These are phyloP conservation scores for Datisca glomerata DNA, from an alignment of 306 rosid species.

Conservation along the genomic window DNA sequence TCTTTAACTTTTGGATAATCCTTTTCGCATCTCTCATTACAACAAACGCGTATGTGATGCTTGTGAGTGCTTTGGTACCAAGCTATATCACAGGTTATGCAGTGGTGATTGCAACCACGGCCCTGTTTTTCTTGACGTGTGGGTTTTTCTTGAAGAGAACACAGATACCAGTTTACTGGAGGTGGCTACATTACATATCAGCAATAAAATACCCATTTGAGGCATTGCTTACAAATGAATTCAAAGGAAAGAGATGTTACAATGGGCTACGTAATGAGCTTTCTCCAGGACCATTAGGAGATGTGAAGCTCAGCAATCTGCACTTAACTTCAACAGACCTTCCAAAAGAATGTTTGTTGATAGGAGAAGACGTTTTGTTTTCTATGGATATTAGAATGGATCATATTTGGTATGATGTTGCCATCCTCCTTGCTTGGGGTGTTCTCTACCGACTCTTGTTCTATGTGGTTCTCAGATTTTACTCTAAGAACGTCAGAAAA, in stretches of 20 bases:
- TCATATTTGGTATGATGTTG: constrained; percentile 41
- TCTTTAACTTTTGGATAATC: constrained; percentile 50
- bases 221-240: constrained; percentile 70
- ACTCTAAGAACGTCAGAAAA: constrained; percentile 80
- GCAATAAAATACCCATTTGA: constrained; percentile 91
- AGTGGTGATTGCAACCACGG: constrained; percentile 80
- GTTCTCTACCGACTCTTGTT: constrained; percentile 67
- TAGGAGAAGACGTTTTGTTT: constrained; percentile 56
- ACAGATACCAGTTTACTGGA: constrained; percentile 54
- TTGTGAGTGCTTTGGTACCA: constrained; percentile 88
- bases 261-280: constrained; percentile 36
- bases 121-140: constrained; percentile 79
- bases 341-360: constrained; percentile 21
- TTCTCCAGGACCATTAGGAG: constrained; percentile 61
- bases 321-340: constrained; percentile 7
- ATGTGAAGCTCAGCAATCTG: constrained; percentile 18
- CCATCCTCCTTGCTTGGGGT: constrained; percentile 81
- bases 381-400: constrained; percentile 42
- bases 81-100: constrained; percentile 88
- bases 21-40: constrained; percentile 74
- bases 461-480: constrained; percentile 80
- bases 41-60: constrained; percentile 83
- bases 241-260: constrained; percentile 48
- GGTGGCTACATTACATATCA: constrained; percentile 77
- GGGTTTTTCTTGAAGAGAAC: constrained; percentile 68